Percentiles rank a stretch among this genome's conserved stretches.
Conservation (phyloP, 805 yeast species). For the Barnettozyma populi region DNA sequence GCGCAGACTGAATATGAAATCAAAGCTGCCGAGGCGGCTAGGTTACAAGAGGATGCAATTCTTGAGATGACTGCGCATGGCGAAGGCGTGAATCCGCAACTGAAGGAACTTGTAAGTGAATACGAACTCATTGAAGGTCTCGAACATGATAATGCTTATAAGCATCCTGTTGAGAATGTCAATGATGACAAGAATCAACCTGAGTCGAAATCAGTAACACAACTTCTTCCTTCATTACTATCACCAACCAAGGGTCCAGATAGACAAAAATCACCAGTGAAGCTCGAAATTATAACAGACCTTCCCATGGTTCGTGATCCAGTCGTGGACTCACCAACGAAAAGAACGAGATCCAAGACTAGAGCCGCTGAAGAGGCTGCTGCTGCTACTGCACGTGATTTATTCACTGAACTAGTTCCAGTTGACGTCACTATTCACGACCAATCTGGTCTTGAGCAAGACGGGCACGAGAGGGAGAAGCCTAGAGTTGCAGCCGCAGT, state of each 20-base stretch:
- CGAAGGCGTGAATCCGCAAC: slow-evolving; percentile 1
- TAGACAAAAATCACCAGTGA: background rate
- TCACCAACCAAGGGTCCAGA: background rate
- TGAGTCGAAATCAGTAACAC: background rate
- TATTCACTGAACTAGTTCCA: background rate
- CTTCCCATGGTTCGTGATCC: background rate
- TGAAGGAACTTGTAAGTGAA: slow-evolving; percentile 14
- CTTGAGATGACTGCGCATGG: slow-evolving; percentile 21
- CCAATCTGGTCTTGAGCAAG: background rate
- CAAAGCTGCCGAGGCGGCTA: slow-evolving; percentile 18
- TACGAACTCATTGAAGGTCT: slow-evolving; percentile 14
- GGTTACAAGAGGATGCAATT: slow-evolving; percentile 17
- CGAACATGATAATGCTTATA: background rate
- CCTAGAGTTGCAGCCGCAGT: background rate
- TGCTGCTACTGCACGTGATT: background rate
- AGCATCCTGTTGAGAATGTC: background rate
- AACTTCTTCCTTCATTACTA: background rate
- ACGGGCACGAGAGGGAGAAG: background rate
- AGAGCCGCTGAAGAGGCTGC: background rate
- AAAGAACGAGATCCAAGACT: slow-evolving; percentile 3
- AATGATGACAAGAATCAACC: background rate
- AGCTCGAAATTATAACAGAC: background rate
- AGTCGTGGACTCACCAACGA: slow-evolving; percentile 1
- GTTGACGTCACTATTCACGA: background rate
- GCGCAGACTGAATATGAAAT: slow-evolving; percentile 24